Evolutionary conservation across 495 filamentous ascomycete species (phyloP), one percentile per base, ranked within the genome.

Genomic region (Penicillium fimorum): DNA sequence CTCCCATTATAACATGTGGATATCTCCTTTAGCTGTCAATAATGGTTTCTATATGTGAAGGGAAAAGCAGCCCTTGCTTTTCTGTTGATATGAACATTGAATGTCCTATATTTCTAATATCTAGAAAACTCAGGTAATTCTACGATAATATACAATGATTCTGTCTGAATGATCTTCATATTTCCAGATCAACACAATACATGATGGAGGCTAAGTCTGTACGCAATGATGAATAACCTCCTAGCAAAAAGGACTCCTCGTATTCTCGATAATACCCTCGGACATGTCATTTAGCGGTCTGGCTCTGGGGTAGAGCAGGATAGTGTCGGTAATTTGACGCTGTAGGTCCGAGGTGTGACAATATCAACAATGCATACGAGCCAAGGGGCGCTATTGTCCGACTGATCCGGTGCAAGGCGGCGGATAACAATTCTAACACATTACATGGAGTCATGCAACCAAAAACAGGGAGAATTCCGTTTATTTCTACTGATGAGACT

Each of bases 1-100:
- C 22, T 53, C 7, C 18, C 27, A 18, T 35, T 38, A 38, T 29
- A 24, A 38, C 12, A 29, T 54, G 51, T 54, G 42, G 51, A 54
- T 47, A 46, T 47, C 43, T 45, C 22, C 32, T 46, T 22, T 12
- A 35, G 42, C 38, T 54, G 51, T 47, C 52, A 47, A 54, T 54
- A 47, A 47, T 46, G 32, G 15, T 47, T 37, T 47, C 13, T 47
- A 30, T 40, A 53, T 45, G 50, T 32, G 42, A 47, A 47, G 52
- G n/a, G 38, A 11, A 47, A 37, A 53, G 27, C 20, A 37, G 13
- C 13, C 6, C 30, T 15, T 37, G 32, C n/a, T 3, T 38, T 54
- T 47, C 20, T 54, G 43, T 30, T 40, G 43, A 47, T 54, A 54
- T n/a, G 42, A 47, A 38, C 9, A 47, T 27, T 54, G 30, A 29